phyloP scores from a whole-genome alignment of 345 rosid species.

The Noccaea caerulescens region DNA sequence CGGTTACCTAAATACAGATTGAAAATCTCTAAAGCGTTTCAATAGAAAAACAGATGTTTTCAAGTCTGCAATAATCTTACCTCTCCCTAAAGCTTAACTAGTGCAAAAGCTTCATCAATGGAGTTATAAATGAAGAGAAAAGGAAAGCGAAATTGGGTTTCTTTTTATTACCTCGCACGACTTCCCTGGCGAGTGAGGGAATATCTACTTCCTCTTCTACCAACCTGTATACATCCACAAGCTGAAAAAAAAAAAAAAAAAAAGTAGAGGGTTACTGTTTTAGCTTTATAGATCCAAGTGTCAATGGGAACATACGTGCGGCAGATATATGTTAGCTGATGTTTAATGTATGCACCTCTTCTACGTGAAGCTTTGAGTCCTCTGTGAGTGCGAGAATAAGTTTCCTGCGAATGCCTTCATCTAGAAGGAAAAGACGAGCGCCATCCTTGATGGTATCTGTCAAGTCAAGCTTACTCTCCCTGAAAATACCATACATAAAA shows the following conservation, averaged over 20 bases:
- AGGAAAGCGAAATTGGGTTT: too few relatives aligned
- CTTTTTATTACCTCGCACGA: slow-evolving; percentile 55
- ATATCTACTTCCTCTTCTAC: slow-evolving; percentile 79
- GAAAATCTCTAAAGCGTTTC: too few relatives aligned
- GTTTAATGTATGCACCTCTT: slow-evolving; percentile 59
- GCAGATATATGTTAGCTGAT: neutral
- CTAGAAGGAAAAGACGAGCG: slow-evolving; percentile 82
- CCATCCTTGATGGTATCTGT: slow-evolving; percentile 95
- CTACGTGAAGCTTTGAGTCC: slow-evolving; percentile 91
- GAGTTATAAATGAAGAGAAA: too few relatives aligned
- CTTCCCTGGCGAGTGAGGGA: slow-evolving; percentile 72
- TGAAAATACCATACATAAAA: slow-evolving; percentile 27
- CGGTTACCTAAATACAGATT: too few relatives aligned
- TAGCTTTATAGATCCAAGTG: neutral
- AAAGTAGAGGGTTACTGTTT: slow-evolving; percentile 25
- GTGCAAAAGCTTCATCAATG: too few relatives aligned
- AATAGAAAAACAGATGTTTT: too few relatives aligned
- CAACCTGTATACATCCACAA: slow-evolving; percentile 85
- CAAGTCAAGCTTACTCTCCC: slow-evolving; percentile 74
- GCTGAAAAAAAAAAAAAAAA: slow-evolving; percentile 55
- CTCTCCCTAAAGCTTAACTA: too few relatives aligned
- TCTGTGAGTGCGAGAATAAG: slow-evolving; percentile 92
- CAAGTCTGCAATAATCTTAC: too few relatives aligned
- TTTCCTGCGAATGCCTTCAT: slow-evolving; percentile 88
- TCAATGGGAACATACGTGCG: slow-evolving; percentile 7